Conservation (phyloP, 2,329 filamentous ascomycete genomes). For the Cladosporium sp. region DNA sequence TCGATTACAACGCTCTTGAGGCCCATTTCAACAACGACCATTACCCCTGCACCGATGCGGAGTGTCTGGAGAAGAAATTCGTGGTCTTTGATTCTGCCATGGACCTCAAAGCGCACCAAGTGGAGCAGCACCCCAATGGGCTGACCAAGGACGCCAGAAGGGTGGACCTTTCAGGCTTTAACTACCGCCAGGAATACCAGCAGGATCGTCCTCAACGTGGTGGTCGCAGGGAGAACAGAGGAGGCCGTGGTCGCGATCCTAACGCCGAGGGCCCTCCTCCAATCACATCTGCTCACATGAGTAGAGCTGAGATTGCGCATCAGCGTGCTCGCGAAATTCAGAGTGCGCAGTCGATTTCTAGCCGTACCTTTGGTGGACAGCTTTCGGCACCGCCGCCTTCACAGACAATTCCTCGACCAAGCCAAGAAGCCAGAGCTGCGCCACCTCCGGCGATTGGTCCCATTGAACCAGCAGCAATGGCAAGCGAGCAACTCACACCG, state of each 20-base stretch:
- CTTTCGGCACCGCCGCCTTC: slow-evolving; percentile 52
- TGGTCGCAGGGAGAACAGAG: slow-evolving; percentile 37
- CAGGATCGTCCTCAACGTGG: slow-evolving; percentile 51
- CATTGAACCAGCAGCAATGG: slow-evolving; percentile 33
- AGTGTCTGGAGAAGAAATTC: slow-evolving; percentile 96
- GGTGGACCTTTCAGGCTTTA: slow-evolving; percentile 86
- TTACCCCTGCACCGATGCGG: slow-evolving; percentile 77
- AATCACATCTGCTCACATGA: slow-evolving; percentile 75
- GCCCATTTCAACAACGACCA: slow-evolving; percentile 86
- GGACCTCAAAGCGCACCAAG: slow-evolving; percentile 89
- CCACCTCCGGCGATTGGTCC: slow-evolving; percentile 41
- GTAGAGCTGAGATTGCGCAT: slow-evolving; percentile 85
- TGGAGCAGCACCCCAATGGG: slow-evolving; percentile 76
- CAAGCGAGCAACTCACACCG: slow-evolving; percentile 55
- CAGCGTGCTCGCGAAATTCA: slow-evolving; percentile 91
- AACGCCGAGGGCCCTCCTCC: slow-evolving; percentile 77
- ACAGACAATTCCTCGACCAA: slow-evolving; percentile 35
- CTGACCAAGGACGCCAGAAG: slow-evolving; percentile 80
- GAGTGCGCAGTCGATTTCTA: slow-evolving; percentile 76
- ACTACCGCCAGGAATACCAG: slow-evolving; percentile 72
- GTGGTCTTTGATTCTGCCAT: slow-evolving; percentile 94
- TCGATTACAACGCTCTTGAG: slow-evolving; percentile 83
- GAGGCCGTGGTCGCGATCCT: slow-evolving; percentile 76
- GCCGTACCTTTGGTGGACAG: slow-evolving; percentile 81
- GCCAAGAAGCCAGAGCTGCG: slow-evolving; percentile 35